A percentile compares a stretch with the other conserved stretches of the same genome.
These are phyloP conservation scores for Chiua virens DNA, from an alignment of 768 basidiomycete species.

Conservation along the genomic window DNA sequence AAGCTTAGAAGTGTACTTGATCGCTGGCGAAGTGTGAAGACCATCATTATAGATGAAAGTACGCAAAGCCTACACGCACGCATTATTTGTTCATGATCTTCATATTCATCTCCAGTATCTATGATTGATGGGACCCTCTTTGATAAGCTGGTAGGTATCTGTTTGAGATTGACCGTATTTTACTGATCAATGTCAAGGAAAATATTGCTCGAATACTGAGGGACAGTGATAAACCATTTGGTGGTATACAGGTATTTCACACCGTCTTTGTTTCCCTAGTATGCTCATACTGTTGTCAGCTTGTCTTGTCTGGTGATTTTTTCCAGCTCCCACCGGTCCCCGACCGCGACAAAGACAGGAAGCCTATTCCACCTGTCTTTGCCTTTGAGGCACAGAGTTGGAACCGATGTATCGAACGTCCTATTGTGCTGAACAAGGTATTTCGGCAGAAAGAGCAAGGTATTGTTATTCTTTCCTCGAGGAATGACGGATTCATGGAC, in stretches of 20 bases:
- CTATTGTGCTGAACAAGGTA: constrained; percentile 65
- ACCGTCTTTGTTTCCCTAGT: not conserved
- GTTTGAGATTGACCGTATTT: constrained; percentile 33
- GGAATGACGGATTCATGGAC: not conserved
- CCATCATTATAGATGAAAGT: constrained; percentile 88
- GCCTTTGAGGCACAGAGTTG: constrained; percentile 83
- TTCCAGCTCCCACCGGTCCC: constrained; percentile 87
- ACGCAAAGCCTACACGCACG: constrained; percentile 20
- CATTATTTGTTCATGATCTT: not conserved
- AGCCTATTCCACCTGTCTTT: constrained; percentile 54
- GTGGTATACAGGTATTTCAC: constrained; percentile 75
- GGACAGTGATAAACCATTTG: constrained; percentile 60
- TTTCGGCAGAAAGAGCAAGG: constrained; percentile 88
- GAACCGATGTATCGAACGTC: constrained; percentile 57
- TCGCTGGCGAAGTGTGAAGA: constrained; percentile 62
- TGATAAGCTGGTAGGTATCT: constrained; percentile 66
- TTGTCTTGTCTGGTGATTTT: constrained; percentile 86
- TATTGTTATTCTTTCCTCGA: constrained; percentile 22
- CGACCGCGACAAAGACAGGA: constrained; percentile 45
- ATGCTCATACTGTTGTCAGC: constrained; percentile 38
- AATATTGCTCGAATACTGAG: constrained; percentile 61
- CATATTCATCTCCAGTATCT: constrained; percentile 66
- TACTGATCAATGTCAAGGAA: constrained; percentile 44
- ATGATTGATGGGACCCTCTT: constrained; percentile 84
- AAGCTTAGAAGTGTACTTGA: constrained; percentile 41